phyloP scores from a whole-genome alignment of 305 asterid species.

The Stenogyne calaminthoides region DNA sequence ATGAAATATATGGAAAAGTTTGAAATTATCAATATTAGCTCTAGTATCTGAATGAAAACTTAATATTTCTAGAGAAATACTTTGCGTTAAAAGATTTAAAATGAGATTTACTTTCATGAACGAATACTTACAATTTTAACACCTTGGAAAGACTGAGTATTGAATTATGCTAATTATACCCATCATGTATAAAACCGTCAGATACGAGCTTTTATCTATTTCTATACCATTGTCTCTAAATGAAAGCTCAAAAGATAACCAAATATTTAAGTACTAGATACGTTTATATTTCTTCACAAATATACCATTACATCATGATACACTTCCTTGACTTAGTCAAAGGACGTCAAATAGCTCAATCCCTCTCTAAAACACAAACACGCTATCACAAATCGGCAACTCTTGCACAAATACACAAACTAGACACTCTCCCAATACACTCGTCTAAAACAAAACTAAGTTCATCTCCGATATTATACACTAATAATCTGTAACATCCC shows the following conservation, averaged over 20 bases:
- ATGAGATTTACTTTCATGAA: too few species aligned
- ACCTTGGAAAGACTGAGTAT: too few species aligned
- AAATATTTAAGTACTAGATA: background rate
- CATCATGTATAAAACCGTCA: too few species aligned
- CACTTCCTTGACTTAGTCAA: slow-evolving; percentile 33
- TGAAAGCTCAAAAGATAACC: background rate
- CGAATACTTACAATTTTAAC: too few species aligned
- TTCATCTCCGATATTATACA: slow-evolving; percentile 15
- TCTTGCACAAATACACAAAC: slow-evolving; percentile 14
- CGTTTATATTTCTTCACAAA: slow-evolving; percentile 8
- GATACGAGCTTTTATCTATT: too few species aligned
- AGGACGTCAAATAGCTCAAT: slow-evolving; percentile 23
- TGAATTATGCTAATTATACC: too few species aligned
- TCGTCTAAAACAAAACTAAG: slow-evolving; percentile 11
- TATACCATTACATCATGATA: slow-evolving; percentile 16
- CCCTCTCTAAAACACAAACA: slow-evolving; percentile 12
- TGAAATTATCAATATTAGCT: too few species aligned
- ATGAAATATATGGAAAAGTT: too few species aligned
- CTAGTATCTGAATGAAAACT: too few species aligned
- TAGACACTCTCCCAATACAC: slow-evolving; percentile 21
- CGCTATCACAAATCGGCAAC: slow-evolving; percentile 3
- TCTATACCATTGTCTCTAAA: background rate
- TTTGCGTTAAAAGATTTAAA: too few species aligned
- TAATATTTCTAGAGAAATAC: too few species aligned
- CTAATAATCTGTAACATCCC: slow-evolving; percentile 35